Percentiles rank a stretch among this genome's conserved stretches.
Evolutionary conservation across 495 filamentous ascomycete species (phyloP).

Genomic region (Aspergillus ellipticus): DNA sequence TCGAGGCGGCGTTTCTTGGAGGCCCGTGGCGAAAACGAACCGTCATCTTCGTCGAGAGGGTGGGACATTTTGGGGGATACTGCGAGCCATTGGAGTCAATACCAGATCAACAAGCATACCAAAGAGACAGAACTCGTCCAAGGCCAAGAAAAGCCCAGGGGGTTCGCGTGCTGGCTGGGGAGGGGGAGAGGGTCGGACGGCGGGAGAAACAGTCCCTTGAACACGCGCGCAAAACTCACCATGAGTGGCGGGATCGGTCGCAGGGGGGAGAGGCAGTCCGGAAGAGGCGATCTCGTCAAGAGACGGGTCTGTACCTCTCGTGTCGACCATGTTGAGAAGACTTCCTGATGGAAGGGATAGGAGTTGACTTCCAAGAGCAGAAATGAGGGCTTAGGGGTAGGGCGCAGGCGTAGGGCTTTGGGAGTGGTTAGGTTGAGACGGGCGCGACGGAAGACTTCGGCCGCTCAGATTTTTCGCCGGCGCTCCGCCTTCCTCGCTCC

Average conservation of each 20-base stretch:
- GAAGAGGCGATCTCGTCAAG: slow-evolving; percentile 30
- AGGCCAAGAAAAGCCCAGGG: neutral
- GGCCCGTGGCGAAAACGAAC: slow-evolving; percentile 31
- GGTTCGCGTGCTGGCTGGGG: no score
- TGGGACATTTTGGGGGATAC: slow-evolving; percentile 31
- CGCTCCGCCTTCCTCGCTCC: neutral
- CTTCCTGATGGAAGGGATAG: slow-evolving; percentile 21
- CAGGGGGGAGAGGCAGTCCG: slow-evolving; percentile 30
- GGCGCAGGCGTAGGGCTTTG: slow-evolving; percentile 42
- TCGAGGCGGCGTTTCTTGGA: slow-evolving; percentile 43
- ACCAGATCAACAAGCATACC: neutral
- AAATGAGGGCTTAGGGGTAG: slow-evolving; percentile 55
- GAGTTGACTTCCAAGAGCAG: slow-evolving; percentile 45
- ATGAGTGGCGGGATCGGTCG: slow-evolving; percentile 27
- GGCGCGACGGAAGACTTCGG: neutral
- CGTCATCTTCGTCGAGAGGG: slow-evolving; percentile 32
- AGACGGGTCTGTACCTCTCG: slow-evolving; percentile 24
- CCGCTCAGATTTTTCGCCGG: neutral
- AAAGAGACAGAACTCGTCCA: neutral
- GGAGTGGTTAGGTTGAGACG: slow-evolving; percentile 18
- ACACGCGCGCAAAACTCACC: slow-evolving; percentile 29
- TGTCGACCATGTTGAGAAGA: slow-evolving; percentile 34
- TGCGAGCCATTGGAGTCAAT: neutral
- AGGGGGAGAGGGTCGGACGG: neutral
- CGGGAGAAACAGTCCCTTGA: neutral